A percentile compares a stretch with the other conserved stretches of the same genome.
Conservation (phyloP, 257 asterid genomes). For the Coffea canephora region DNA sequence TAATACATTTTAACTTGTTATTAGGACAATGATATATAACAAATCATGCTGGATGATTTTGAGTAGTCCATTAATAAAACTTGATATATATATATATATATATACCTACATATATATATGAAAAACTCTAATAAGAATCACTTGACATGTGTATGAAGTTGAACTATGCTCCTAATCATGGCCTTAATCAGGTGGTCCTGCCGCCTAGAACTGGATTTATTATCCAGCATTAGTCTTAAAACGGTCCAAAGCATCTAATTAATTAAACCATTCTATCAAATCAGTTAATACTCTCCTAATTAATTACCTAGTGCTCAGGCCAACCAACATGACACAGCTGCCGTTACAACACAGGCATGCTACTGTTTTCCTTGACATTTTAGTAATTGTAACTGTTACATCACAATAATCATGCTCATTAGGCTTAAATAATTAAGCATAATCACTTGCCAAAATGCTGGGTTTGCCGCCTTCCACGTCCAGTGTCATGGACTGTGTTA, state of each 20-base stretch:
- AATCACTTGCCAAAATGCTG: not conserved
- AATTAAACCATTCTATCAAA: not conserved
- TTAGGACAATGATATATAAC: too few species aligned
- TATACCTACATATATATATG: too few species aligned
- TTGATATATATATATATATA: too few species aligned
- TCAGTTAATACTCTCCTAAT: not conserved
- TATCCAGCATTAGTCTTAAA: slow-evolving; percentile 8
- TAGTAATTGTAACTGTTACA: slow-evolving; percentile 14
- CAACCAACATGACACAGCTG: slow-evolving; percentile 16
- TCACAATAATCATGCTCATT: not conserved
- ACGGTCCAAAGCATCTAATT: slow-evolving; percentile 4
- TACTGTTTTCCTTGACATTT: slow-evolving; percentile 18
- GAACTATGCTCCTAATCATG: not conserved
- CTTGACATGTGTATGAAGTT: not conserved
- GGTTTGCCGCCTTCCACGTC: slow-evolving; percentile 17
- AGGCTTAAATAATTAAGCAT: not conserved
- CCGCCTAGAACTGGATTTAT: slow-evolving; percentile 10
- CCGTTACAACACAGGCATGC: slow-evolving; percentile 28
- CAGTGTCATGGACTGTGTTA: slow-evolving; percentile 4
- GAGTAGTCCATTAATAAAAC: too few species aligned
- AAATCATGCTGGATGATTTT: too few species aligned
- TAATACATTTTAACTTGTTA: too few species aligned
- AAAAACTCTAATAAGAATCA: not conserved
- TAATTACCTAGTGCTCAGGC: not conserved
- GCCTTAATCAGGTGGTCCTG: not conserved